Conservation (phyloP, 371 early-diverging fungal species). For the Mucor racemosus region DNA sequence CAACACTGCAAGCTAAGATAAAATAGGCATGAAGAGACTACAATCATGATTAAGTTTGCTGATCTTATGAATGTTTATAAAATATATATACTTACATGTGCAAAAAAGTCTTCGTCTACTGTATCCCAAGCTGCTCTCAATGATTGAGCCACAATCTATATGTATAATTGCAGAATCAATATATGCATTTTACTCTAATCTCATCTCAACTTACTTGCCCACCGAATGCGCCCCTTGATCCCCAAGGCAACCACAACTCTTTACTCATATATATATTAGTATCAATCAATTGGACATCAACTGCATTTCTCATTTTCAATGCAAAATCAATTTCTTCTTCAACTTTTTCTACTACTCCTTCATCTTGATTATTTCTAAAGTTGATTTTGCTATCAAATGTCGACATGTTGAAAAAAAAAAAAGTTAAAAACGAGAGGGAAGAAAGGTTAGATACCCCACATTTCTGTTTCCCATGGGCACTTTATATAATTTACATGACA, state of each 20-base stretch:
- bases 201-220: conserved; percentile 30
- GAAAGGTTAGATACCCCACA: neutral
- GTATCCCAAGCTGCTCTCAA: conserved; percentile 82
- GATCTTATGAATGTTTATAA: neutral
- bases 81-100: conserved; percentile 58
- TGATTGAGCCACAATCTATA: conserved; percentile 80
- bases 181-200: neutral
- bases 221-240: conserved; percentile 89
- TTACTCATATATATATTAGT: conserved; percentile 74
- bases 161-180: neutral
- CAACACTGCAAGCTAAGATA: conserved; percentile 44
- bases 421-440: neutral
- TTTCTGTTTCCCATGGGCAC: neutral
- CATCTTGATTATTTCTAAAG: neutral
- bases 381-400: neutral
- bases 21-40: conserved; percentile 53
- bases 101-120: conserved; percentile 65
- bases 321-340: conserved; percentile 11
- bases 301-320: conserved; percentile 17
- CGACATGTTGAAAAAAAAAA: neutral
- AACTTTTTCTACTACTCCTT: neutral
- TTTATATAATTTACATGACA: neutral
- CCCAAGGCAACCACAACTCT: conserved; percentile 78
- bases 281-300: conserved; percentile 54
- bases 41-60: neutral